Evolutionary conservation across 805 yeast species (phyloP), one percentile per base, ranked within the genome.

Genomic region (Ogataea chonburiensis): DNA sequence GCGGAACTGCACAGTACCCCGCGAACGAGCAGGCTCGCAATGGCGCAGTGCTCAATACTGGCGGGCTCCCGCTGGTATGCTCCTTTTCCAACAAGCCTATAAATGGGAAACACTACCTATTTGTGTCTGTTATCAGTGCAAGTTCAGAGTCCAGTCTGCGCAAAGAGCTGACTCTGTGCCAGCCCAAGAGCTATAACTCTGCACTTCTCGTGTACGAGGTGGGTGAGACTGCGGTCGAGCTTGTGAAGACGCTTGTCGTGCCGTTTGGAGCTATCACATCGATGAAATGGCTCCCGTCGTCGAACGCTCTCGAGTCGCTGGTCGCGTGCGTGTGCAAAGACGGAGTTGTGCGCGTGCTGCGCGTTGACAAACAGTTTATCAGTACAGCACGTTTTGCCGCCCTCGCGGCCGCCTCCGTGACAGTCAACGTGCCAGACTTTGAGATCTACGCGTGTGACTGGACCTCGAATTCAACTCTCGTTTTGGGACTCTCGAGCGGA

Each of bases 11-110:
- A 7, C 28, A 37, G 16, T 52, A 41, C 18, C 62, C 63, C 2
- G 31, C 34, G 6, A 46, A 49, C 21, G 31, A 38, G 9, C 34
- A 17, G 6, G 30, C 46, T 13, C 44, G 65, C 33, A 12, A 24
- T 5, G 66, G 66, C 0, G 34, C 41, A 15, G 46, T 53, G 3
- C 24, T 54, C 2, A 59, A 58, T 31, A 50, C 58, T 6, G 65
- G 65, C 14, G 65, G 64, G 2, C 12, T 53, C 3, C 61, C 65
- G 3, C 15, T 58, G 9, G 32, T 42, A 5, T 37, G 50, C 8
- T 45, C 49, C 15, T 60, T 63, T 61, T 37, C 49, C 17, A 49
- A 54, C 24, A 43, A 45, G 21, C 21, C 32, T 4, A 36, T 52
- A 3, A 28, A 40, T 20, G 43, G 31, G 5, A 45, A 43, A 11